Evolutionary conservation across 75 land plant species (phyloP).

Genomic region (Larix kaempferi): DNA sequence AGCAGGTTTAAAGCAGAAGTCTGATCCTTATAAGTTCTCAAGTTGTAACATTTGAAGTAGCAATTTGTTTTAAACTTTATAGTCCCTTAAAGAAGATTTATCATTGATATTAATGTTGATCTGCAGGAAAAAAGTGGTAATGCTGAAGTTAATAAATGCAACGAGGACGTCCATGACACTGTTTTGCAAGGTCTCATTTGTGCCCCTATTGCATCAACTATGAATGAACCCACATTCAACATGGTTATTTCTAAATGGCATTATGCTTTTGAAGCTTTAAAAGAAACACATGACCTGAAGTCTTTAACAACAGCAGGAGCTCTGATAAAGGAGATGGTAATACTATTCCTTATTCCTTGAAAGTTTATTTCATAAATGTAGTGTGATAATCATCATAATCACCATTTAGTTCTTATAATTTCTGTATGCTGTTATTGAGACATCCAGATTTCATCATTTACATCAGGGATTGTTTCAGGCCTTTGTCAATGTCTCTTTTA

Average conservation of each 20-base stretch:
- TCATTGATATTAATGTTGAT: not conserved
- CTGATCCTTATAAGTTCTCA: not conserved
- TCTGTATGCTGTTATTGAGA: too few species aligned
- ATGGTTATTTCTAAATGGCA: constrained; percentile 81
- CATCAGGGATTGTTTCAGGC: too few species aligned
- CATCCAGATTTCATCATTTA: too few species aligned
- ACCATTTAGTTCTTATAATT: too few species aligned
- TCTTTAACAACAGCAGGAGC: constrained; percentile 72
- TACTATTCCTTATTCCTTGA: not conserved
- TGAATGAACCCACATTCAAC: constrained; percentile 83
- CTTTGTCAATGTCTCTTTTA: too few species aligned
- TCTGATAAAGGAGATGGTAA: constrained; percentile 85
- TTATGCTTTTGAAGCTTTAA: constrained; percentile 62
- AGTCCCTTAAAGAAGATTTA: too few species aligned
- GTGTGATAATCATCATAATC: too few species aligned
- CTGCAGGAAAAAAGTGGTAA: constrained; percentile 12
- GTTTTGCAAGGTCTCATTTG: constrained; percentile 48
- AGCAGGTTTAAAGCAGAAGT: not conserved
- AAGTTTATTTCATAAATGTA: too few species aligned
- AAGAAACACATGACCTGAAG: constrained; percentile 66
- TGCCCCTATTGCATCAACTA: constrained; percentile 84
- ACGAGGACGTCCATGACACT: constrained; percentile 19
- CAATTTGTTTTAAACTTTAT: too few species aligned
- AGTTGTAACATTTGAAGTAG: not conserved
- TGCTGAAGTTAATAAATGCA: constrained; percentile 7